Conservation (phyloP, 2,329 filamentous ascomycete species). For the Fusarium sp. region DNA sequence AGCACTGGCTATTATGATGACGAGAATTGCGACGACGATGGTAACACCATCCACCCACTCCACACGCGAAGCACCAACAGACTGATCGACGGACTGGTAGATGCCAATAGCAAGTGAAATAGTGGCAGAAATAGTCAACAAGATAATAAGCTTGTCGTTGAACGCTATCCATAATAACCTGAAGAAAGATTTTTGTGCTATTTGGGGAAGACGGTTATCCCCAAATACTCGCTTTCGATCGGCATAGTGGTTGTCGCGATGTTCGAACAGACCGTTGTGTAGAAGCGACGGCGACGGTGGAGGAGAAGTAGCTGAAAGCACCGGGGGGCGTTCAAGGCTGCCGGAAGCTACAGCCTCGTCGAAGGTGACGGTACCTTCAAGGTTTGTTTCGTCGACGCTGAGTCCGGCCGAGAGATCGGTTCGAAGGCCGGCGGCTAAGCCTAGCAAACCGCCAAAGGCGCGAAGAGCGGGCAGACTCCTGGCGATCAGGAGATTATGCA, state of each 20-base stretch:
- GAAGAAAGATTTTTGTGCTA: constrained; percentile 78
- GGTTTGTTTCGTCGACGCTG: constrained; percentile 63
- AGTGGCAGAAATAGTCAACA: constrained; percentile 79
- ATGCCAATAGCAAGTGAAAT: constrained; percentile 82
- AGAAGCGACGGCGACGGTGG: constrained; percentile 42
- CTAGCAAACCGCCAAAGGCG: constrained; percentile 67
- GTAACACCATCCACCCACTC: constrained; percentile 89
- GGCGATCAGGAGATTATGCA: constrained; percentile 68
- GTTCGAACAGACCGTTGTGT: constrained; percentile 52
- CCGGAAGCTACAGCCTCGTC: constrained; percentile 63
- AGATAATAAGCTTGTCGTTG: constrained; percentile 84
- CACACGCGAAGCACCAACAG: constrained; percentile 67
- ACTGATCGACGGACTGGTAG: constrained; percentile 75
- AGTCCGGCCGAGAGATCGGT: constrained; percentile 64
- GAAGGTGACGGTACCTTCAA: constrained; percentile 63
- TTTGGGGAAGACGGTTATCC: constrained; percentile 70
- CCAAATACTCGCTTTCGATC: constrained; percentile 81
- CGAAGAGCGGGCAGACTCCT: constrained; percentile 64
- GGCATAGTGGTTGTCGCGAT: constrained; percentile 47
- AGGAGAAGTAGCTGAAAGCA: constrained; percentile 39
- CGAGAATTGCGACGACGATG: constrained; percentile 81
- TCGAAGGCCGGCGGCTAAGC: constrained; percentile 66
- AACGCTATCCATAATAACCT: constrained; percentile 82
- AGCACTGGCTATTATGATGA: constrained; percentile 84
- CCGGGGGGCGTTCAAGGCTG: constrained; percentile 50